Evolutionary conservation across 2,329 filamentous ascomycete genomes (phyloP), one percentile per base, ranked within the genome.

Genomic region (Xylaria sp.): DNA sequence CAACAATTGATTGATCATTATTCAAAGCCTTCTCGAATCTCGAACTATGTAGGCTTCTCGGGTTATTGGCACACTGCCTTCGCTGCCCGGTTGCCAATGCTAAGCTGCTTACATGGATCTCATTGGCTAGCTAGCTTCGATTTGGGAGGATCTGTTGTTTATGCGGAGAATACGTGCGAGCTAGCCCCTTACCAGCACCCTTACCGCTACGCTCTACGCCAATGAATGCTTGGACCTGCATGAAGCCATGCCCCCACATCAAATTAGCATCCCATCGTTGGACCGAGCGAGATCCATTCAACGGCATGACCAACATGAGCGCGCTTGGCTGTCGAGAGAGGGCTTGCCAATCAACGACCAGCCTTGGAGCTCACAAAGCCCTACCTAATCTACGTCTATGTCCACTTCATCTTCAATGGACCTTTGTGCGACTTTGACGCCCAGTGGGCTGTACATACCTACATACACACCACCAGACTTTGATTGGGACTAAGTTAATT

Each of bases 91-190:
- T 61, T 45, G 2, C 45, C 27, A n/a, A 47, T 51, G 50, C 27
- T 57, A 36, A 56, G 48, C 59, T 62, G 55, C 32, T 47, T 36
- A 36, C 9, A 27, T 14, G 9, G 36, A 58, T 65, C 34, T 67
- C 56, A 69, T 71, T 71, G 69, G 67, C 48, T 58, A 32, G 60
- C 1, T 34, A 17, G 21, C 17, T 47, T 61, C 36, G 27, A 62
- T 58, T 47, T 68, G 69, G 48, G 12, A 74, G 64, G 71, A 72
- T 74, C 70, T 61, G 68, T 69, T 48, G 53, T 70, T 70, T 72
- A 69, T 75, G 73, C 73, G 74, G 72, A 74, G 64, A 67, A 67
- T 48, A 64, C 30, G 17, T 19, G 17, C 8, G 17, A 54, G 12
- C 57, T 32, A 42, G 45, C 45, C 68, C 68, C 68, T 59, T 61